A percentile compares a stretch with the other conserved stretches of the same genome.
phyloP scores from a whole-genome alignment of 805 yeast species.

The Naumovozyma baii region DNA sequence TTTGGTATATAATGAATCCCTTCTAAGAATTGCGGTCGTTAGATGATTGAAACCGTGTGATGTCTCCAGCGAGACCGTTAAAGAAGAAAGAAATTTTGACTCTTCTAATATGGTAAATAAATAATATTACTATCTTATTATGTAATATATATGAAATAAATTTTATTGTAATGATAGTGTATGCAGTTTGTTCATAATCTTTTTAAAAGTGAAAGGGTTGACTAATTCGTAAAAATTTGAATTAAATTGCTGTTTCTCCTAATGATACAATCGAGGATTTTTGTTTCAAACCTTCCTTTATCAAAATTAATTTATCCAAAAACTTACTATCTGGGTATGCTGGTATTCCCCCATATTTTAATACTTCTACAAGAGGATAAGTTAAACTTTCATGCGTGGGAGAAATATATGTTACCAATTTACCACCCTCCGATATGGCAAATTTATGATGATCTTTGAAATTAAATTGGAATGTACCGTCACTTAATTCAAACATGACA shows the following conservation, averaged over 20 bases:
- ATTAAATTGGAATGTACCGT: conserved; percentile 86
- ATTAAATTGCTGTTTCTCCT: background rate
- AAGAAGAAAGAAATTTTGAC: too few relatives aligned
- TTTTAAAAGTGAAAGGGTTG: background rate
- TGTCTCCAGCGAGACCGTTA: too few relatives aligned
- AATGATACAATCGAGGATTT: conserved; percentile 23
- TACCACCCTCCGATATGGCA: conserved; percentile 67
- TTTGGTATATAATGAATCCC: conserved; percentile 7
- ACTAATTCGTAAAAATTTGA: too few relatives aligned
- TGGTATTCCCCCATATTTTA: conserved; percentile 40
- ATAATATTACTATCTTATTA: too few relatives aligned
- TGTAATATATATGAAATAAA: too few relatives aligned
- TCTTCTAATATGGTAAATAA: too few relatives aligned
- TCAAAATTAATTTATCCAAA: conserved; percentile 40
- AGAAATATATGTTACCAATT: conserved; percentile 69
- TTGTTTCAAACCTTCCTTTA: conserved; percentile 54
- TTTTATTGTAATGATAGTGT: too few relatives aligned
- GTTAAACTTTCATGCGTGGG: conserved; percentile 67
- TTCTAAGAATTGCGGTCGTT: too few relatives aligned
- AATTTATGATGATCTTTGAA: conserved; percentile 91
- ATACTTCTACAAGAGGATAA: conserved; percentile 41
- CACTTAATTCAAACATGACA: conserved; percentile 83
- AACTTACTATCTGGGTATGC: conserved; percentile 39
- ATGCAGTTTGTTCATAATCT: background rate
- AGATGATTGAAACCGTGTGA: too few relatives aligned